Conservation (phyloP, 2,329 filamentous ascomycete species). For the Albophoma yamanashiensis region DNA sequence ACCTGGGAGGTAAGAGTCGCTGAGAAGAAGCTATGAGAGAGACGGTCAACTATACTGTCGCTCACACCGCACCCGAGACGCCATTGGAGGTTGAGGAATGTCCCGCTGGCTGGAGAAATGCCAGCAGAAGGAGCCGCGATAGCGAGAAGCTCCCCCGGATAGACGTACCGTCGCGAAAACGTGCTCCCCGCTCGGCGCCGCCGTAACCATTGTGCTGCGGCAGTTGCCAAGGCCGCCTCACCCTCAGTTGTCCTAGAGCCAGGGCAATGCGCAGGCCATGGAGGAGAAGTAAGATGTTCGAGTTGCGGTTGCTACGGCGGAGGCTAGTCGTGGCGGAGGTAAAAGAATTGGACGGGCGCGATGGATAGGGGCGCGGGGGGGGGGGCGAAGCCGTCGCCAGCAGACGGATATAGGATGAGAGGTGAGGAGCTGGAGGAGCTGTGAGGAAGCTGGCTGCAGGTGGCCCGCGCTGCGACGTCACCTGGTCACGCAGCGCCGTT, state of each 20-base stretch:
- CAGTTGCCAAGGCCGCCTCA: conserved; percentile 18
- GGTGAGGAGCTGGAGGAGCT: background rate
- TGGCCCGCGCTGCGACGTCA: background rate
- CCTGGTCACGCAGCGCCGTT: background rate
- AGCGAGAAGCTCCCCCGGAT: background rate
- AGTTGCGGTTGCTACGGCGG: background rate
- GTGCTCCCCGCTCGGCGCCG: conserved; percentile 32
- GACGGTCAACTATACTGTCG: background rate
- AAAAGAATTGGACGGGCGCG: background rate
- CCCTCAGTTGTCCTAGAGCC: background rate
- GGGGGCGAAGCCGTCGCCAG: background rate
- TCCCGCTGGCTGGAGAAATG: background rate
- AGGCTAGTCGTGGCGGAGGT: background rate
- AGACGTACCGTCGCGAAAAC: conserved; percentile 46
- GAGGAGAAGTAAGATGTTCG: background rate
- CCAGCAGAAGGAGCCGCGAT: background rate
- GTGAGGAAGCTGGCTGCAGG: background rate
- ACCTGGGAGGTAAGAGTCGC: conserved; percentile 90
- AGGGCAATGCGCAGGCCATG: background rate
- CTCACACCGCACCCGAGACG: background rate
- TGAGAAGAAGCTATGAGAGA: conserved; percentile 67
- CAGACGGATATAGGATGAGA: too few species aligned
- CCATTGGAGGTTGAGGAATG: background rate
- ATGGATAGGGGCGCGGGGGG: background rate
- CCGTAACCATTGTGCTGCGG: conserved; percentile 7